Percentiles rank a stretch among this genome's conserved stretches.
phyloP scores from a whole-genome alignment of 2,329 filamentous ascomycete genomes.

The Verticillium isaacii region DNA sequence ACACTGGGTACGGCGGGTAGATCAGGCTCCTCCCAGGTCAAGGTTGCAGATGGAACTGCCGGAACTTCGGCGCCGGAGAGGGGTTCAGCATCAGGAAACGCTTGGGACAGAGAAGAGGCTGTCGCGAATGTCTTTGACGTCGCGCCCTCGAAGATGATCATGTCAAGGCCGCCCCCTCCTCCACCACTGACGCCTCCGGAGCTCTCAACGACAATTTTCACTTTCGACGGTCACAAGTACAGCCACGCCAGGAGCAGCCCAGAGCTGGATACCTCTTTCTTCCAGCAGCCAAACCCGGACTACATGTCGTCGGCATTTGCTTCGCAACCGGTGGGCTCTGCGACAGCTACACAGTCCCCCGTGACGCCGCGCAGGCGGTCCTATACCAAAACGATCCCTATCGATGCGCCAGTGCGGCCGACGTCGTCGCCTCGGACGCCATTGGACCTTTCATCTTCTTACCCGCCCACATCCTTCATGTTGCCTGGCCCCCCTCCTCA shows the following conservation, averaged over 20 bases:
- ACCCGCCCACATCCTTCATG: slow-evolving; percentile 40
- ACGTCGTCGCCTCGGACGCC: background rate
- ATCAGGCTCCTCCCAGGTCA: background rate
- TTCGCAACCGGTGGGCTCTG: slow-evolving; percentile 12
- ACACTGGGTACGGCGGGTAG: background rate
- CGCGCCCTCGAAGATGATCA: slow-evolving; percentile 9
- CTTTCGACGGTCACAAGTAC: slow-evolving; percentile 33
- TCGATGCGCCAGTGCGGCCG: slow-evolving; percentile 14
- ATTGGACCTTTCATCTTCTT: slow-evolving; percentile 35
- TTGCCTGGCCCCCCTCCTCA: slow-evolving; percentile 42
- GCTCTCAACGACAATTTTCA: slow-evolving; percentile 35
- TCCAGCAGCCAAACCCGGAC: slow-evolving; percentile 46
- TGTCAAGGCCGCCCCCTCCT: slow-evolving; percentile 36
- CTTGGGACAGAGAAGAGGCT: background rate
- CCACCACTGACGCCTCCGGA: slow-evolving; percentile 45
- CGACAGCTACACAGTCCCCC: slow-evolving; percentile 15
- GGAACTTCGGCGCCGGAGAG: background rate
- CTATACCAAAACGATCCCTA: slow-evolving; percentile 35
- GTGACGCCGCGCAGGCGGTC: slow-evolving; percentile 33
- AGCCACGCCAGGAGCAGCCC: slow-evolving; percentile 26
- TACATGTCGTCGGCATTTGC: slow-evolving; percentile 32
- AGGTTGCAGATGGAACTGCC: background rate
- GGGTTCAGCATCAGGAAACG: background rate
- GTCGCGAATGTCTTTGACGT: slow-evolving; percentile 3
- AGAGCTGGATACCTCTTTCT: slow-evolving; percentile 32